Evolutionary conservation across 495 filamentous ascomycete species (phyloP), one percentile per base, ranked within the genome.

Genomic region (Talaromyces ruber): DNA sequence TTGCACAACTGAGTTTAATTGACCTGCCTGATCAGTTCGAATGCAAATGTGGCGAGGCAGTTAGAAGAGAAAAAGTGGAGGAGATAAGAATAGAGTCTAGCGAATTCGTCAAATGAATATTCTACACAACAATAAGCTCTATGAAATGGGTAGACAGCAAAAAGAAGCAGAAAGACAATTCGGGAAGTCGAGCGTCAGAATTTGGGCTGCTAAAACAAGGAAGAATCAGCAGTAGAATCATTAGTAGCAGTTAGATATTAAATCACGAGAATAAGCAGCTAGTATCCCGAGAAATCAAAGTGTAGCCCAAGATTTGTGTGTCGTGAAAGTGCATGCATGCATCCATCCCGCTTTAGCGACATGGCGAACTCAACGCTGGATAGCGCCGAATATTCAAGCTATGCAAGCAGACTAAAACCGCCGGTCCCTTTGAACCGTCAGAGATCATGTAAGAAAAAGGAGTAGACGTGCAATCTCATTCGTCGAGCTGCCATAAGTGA

Each of bases 61-160:
- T 25, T 53, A 25, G 29, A 25, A 29, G 25, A 29, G 16, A 29
- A 56, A 34, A 14, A 57, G 54, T 57, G 54, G 54, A 57, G 54
- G 26, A 57, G 54, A 57, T 57, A 30, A 57, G n/a, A 30, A 57
- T 28, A 53, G 22, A 53, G 21, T 21, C 5, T 1, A 47, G 43
- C 18, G 28, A 32, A 32, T 57, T 52, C 43, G n/a, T 28, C 59
- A 51, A 60, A 51, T 60, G 37, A 51, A 52, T 60, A 60, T 60
- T 14, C 52, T 60, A 60, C 59, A 66, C 62, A 65, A 64, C 67
- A 68, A 64, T 72, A 14, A 74, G 68, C 76, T 76, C 72, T 76
- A 72, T n/a, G 67, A 71, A 75, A 63, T 39, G 37, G 62, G 64
- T 65, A 66, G 58, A 26, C 39, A 22, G n/a, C 63, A 65, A 63